Conservation (phyloP, 2,329 filamentous ascomycete genomes). For the Aspergillus versicolor region DNA sequence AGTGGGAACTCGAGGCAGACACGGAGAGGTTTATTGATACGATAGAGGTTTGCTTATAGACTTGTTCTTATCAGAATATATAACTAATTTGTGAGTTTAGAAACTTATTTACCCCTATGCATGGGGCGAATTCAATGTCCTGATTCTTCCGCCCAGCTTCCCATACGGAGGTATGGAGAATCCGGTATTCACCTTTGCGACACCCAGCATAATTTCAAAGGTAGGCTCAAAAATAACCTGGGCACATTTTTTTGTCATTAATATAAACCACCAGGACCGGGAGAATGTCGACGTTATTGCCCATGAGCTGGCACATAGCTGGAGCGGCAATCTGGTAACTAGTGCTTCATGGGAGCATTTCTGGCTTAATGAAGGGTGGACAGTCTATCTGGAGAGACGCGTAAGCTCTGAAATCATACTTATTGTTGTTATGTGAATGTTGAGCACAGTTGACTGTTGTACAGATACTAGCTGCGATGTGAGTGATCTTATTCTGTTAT, state of each 20-base stretch:
- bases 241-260: not conserved
- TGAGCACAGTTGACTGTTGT: slow-evolving; percentile 16
- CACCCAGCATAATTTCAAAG: slow-evolving; percentile 88
- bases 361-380: slow-evolving; percentile 79
- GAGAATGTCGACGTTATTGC: slow-evolving; percentile 97
- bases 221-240: slow-evolving; percentile 25
- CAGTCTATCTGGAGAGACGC: slow-evolving; percentile 86
- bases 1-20: slow-evolving; percentile 88
- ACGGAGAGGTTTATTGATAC: slow-evolving; percentile 90
- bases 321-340: slow-evolving; percentile 76
- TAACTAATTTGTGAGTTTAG: slow-evolving; percentile 24
- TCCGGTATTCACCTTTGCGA: slow-evolving; percentile 91
- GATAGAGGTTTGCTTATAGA: slow-evolving; percentile 61
- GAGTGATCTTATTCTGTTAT: slow-evolving; percentile 1
- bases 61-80: not conserved
- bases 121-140: slow-evolving; percentile 93
- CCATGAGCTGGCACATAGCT: slow-evolving; percentile 73
- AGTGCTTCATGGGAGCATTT: slow-evolving; percentile 56
- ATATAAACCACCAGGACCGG: slow-evolving; percentile 52
- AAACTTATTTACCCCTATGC: slow-evolving; percentile 78
- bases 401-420: slow-evolving; percentile 24
- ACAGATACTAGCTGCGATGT: slow-evolving; percentile 44
- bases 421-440: not conserved
- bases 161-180: slow-evolving; percentile 86
- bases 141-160: slow-evolving; percentile 86